phyloP scores from a whole-genome alignment of 371 early-diverging fungal species.

The Mortierella sp. region DNA sequence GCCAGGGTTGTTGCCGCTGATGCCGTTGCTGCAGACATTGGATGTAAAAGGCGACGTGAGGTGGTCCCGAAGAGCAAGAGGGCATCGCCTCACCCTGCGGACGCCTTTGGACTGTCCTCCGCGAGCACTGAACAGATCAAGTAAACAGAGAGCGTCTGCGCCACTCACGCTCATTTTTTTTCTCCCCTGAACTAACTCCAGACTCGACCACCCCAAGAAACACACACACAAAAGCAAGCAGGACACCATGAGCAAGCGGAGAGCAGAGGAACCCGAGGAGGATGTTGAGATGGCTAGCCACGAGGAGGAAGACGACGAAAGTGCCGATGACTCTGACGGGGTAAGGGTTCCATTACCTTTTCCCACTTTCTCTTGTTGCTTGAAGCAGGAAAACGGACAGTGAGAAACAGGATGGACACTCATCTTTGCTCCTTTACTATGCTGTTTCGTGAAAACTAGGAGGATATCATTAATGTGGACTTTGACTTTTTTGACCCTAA shows the following conservation, averaged over 20 bases:
- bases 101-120: too few species aligned
- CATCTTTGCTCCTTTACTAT: too few species aligned
- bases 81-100: background rate
- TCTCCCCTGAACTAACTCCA: background rate
- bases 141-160: constrained; percentile 1
- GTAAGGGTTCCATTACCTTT: constrained; percentile 22
- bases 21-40: constrained; percentile 46
- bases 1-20: constrained; percentile 7
- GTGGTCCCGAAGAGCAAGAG: constrained; percentile 9
- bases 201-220: background rate
- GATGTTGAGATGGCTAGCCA: constrained; percentile 49
- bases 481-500: constrained; percentile 95
- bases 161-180: background rate
- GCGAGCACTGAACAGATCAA: too few species aligned
- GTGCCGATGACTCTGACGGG: constrained; percentile 63
- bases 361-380: background rate
- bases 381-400: too few species aligned
- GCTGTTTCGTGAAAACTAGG: too few species aligned
- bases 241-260: constrained; percentile 58
- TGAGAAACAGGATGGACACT: too few species aligned
- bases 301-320: constrained; percentile 14
- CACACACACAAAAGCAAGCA: background rate
- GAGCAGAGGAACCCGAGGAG: constrained; percentile 53
- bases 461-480: constrained; percentile 91
- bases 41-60: background rate